Conservation (phyloP, 2,329 filamentous ascomycete species). For the Colletotrichum lupini region DNA sequence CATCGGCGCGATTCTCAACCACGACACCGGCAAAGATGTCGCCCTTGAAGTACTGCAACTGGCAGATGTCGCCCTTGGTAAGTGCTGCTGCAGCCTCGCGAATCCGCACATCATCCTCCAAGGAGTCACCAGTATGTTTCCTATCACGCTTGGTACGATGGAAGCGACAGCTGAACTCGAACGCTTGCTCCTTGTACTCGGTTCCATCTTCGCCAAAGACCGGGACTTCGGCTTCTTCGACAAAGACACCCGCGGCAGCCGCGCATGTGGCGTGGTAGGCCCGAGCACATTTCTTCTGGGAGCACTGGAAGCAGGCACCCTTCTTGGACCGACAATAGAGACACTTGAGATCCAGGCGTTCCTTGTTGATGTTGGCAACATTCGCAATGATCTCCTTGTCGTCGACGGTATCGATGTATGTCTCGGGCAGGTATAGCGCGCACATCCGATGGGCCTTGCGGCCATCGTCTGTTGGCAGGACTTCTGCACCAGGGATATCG, state of each 20-base stretch:
- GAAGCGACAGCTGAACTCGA: conserved; percentile 94
- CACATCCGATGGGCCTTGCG: conserved; percentile 89
- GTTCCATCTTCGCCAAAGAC: conserved; percentile 91
- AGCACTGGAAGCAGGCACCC: conserved; percentile 97
- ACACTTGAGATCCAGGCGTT: conserved; percentile 90
- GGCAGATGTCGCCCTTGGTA: conserved; percentile 80
- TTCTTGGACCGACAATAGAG: conserved; percentile 94
- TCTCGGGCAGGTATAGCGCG: conserved; percentile 91
- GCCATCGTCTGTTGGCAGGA: conserved; percentile 90
- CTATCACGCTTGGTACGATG: conserved; percentile 89
- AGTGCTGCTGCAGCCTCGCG: conserved; percentile 75
- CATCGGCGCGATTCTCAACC: conserved; percentile 81
- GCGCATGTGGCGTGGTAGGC: conserved; percentile 97
- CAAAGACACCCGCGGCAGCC: conserved; percentile 88
- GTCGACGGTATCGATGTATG: conserved; percentile 80
- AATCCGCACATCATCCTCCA: conserved; percentile 78
- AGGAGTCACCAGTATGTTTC: conserved; percentile 73
- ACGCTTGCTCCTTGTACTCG: conserved; percentile 91
- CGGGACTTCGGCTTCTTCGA: conserved; percentile 87
- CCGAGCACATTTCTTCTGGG: conserved; percentile 90
- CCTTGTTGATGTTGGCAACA: conserved; percentile 84
- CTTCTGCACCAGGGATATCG: conserved; percentile 81
- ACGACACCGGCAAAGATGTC: conserved; percentile 94
- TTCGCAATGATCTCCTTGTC: conserved; percentile 82
- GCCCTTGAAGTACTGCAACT: conserved; percentile 84